These are phyloP conservation scores for Ottelia alismoides DNA, from an alignment of 106 monocot genomes.

Conservation along the genomic window DNA sequence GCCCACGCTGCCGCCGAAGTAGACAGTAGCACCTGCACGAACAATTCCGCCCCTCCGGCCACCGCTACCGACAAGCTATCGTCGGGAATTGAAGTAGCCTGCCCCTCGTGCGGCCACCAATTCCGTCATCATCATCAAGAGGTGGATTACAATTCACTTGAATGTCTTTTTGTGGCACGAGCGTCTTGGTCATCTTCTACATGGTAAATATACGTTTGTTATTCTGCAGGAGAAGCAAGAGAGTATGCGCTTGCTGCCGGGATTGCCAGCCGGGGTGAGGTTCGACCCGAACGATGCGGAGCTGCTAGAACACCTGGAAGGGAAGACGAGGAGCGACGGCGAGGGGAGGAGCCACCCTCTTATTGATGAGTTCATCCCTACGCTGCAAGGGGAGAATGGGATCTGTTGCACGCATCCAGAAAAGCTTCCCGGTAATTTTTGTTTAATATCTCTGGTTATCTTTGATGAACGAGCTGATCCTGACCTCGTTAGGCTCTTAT, in stretches of 20 bases:
- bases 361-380: constrained; percentile 47
- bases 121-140: constrained; percentile 23
- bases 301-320: constrained; percentile 65
- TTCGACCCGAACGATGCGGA: constrained; percentile 79
- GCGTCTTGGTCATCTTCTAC: no score
- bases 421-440: constrained; percentile 8
- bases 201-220: no score
- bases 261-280: constrained; percentile 68
- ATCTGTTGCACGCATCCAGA: constrained; percentile 8
- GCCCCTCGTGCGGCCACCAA: constrained; percentile 44
- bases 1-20: no score
- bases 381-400: constrained; percentile 3
- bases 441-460: no score
- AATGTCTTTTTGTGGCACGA: no score
- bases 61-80: no score
- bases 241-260: constrained; percentile 17
- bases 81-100: constrained; percentile 6
- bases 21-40: no score
- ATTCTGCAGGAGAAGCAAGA: no score
- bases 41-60: no score
- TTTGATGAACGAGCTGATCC: no score
- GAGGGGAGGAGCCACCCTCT: constrained; percentile 54
- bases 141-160: constrained; percentile 9
- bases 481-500: no score
- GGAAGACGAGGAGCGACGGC: constrained; percentile 37